Base-by-base conservation (phyloP, 2,329 filamentous ascomycete genomes). In the Fusarium circinatum region DNA sequence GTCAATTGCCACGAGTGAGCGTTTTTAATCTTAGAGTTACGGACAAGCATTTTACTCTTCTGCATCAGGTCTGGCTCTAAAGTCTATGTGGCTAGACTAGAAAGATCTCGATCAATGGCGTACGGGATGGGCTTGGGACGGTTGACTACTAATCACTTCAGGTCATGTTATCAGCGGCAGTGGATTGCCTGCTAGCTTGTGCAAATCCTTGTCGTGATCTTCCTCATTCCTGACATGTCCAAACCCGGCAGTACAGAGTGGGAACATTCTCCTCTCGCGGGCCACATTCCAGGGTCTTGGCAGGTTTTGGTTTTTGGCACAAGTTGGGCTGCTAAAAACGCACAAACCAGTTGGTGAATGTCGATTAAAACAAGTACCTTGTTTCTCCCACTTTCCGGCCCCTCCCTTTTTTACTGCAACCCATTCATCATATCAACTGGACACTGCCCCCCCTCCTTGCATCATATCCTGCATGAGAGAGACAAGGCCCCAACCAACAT, bases 181-280 rank as follows among this genome's bases (percentile, higher is more conserved):
- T 52, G 44, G 55, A 52, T 36, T 49, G 32, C 38, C 39, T n/a
- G 15, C 44, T 68, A 45, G 47, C 24, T 24, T 28, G 24, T 55
- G 47, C 12, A 36, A 47, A 70, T 70, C 68, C 51, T 57, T 70
- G 49, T 67, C 49, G 32, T 45, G 44, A 54, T 71, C 24, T 20
- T 15, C n/a, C n/a, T n/a, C 68, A 70, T 70, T 70, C 68, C 68
- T 70, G 45, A 39, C 44, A 71, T 71, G 51, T 71, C 68, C 68
- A 61, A 70, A 70, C 67, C 68, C 68, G 68, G 68, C 67, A 51
- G 30, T 18, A 12, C 6, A 32, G 30, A 48, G 68, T 67, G 68
- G 51, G 68, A 52, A 70, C 54, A 48, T 9, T 8, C 24, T 49
- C 20, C 55, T 49, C 32, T 45, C 20, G 13, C 24, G 42, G 44